Evolutionary conservation across 2,329 filamentous ascomycete species (phyloP), one percentile per base, ranked within the genome.

Genomic region (Penicillium sp.): DNA sequence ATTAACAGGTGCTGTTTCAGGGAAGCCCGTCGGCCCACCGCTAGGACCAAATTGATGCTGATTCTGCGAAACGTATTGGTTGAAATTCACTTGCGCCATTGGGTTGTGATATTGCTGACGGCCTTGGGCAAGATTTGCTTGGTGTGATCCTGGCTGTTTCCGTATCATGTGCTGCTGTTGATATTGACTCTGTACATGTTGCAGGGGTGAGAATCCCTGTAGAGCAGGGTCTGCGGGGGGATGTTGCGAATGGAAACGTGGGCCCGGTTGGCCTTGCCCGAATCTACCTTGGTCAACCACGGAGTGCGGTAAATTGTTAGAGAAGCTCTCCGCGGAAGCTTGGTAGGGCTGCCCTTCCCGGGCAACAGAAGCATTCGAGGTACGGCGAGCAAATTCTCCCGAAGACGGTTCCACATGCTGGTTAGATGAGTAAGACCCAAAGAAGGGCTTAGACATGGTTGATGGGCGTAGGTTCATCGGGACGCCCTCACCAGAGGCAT

Each of bases 191-290:
- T 58, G 56, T 3, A 54, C 42, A 27, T 46, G 38, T 17, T 55
- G 46, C 5, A 58, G 54, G 9, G 58, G 52, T 15, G 56, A 50
- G n/a, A 63, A 63, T 19, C 52, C 56, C 17, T 60, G 57, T 17
- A 51, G 40, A 13, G 56, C 43, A 54, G 56, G 37, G 12, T 63
- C 42, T 0, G 21, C 25, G 17, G 27, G 8, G 38, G 21, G 8
- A 8, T 63, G 63, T 6, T 66, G 58, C 15, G 60, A 57, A 40
- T 58, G 56, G 6, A 61, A 55, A 43, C 55, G 54, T 17, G 56
- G 57, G 25, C 53, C 50, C 4, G 54, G 23, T 8, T 61, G 40
- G 2, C 41, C 47, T 29, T 54, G 50, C 4, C 52, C n/a, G 21
- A 48, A 42, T 38, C 35, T 54, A 25, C 27, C 35, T 15, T 48